These are phyloP conservation scores for Plantago ovata DNA, from an alignment of 257 asterid genomes.

Conservation along the genomic window DNA sequence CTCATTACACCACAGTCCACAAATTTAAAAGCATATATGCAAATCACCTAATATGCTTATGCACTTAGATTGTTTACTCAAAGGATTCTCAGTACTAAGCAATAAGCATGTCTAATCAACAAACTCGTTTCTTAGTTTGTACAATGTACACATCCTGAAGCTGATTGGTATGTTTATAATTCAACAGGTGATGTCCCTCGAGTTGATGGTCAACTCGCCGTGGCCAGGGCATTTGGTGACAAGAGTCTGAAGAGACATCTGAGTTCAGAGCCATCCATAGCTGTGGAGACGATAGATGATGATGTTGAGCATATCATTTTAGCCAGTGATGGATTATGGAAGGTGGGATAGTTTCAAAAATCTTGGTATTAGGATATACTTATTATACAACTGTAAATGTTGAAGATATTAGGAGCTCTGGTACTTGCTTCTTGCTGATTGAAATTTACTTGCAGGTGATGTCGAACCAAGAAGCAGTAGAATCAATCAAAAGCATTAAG, in stretches of 20 bases:
- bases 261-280: constrained; percentile 76
- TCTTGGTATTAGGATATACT: background rate
- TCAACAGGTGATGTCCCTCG: constrained; percentile 84
- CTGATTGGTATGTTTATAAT: background rate
- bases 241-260: constrained; percentile 84
- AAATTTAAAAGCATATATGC: too few relatives aligned
- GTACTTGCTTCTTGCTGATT: background rate
- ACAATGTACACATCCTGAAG: too few relatives aligned
- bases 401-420: too few relatives aligned
- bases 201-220: constrained; percentile 93
- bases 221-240: constrained; percentile 96
- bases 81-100: too few relatives aligned
- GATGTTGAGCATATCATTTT: constrained; percentile 65
- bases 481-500: constrained; percentile 49
- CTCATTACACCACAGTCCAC: too few relatives aligned
- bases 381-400: too few relatives aligned
- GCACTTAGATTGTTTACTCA: too few relatives aligned
- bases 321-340: constrained; percentile 96
- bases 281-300: constrained; percentile 51
- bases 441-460: constrained; percentile 50
- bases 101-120: too few relatives aligned
- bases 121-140: too few relatives aligned
- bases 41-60: too few relatives aligned
- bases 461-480: constrained; percentile 89
- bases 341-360: constrained; percentile 34